A percentile compares a stretch with the other conserved stretches of the same genome.
Conservation (phyloP, 108 stramenopile species). For the Hondaea fermentalgiana region DNA sequence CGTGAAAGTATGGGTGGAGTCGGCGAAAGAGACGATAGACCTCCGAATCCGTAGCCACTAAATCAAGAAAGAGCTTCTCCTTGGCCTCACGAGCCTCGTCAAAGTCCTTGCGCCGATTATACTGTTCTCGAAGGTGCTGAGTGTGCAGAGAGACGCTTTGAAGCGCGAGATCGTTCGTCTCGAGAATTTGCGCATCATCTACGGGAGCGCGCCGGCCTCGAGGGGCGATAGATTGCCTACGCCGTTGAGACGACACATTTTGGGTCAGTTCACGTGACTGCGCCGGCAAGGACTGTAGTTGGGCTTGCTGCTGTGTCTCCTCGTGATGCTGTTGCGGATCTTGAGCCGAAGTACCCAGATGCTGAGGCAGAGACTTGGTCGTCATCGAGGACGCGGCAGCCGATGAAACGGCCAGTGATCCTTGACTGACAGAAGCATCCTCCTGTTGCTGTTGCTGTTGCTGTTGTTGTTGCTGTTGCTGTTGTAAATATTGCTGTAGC, state of each 20-base stretch:
- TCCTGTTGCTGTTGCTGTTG: no score
- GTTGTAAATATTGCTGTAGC: no score
- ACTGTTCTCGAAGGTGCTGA: background rate
- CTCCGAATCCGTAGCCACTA: background rate
- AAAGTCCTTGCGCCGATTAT: background rate
- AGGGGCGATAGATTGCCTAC: background rate
- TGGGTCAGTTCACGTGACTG: background rate
- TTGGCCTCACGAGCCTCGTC: background rate
- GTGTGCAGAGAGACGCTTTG: background rate
- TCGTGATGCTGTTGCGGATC: no score
- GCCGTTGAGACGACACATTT: background rate
- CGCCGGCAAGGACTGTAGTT: no score
- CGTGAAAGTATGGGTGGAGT: background rate
- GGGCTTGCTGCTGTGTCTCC: no score
- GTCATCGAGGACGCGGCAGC: no score
- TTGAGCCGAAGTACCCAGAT: no score
- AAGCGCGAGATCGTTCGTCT: background rate
- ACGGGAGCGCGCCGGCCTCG: background rate
- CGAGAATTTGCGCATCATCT: background rate
- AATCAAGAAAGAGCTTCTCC: background rate
- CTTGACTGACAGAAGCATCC: no score
- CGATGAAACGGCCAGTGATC: no score
- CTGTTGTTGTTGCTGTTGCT: no score
- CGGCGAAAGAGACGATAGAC: background rate
- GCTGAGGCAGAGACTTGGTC: no score